Evolutionary conservation across 2,329 filamentous ascomycete genomes (phyloP).

Genomic region (Fusarium lyarnte): DNA sequence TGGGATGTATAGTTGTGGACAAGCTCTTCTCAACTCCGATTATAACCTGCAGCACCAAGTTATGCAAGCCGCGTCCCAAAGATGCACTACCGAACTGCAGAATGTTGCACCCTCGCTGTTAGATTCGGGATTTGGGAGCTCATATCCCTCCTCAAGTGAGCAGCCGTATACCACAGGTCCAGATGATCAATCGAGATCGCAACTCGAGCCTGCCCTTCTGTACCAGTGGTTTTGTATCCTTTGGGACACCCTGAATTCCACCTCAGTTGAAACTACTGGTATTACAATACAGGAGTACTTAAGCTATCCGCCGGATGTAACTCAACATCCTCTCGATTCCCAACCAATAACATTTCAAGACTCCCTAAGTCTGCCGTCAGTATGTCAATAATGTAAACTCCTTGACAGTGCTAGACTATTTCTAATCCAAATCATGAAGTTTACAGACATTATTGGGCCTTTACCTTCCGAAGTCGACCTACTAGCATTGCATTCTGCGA

Average conservation of each 20-base stretch:
- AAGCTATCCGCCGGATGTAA: not conserved
- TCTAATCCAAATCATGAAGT: not conserved
- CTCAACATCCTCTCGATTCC: not conserved
- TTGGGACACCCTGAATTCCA: not conserved
- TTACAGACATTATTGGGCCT: not conserved
- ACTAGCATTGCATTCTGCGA: not conserved
- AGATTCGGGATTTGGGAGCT: not conserved
- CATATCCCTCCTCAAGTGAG: not conserved
- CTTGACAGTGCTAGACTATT: accelerated
- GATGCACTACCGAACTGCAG: not conserved
- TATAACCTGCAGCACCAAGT: not conserved
- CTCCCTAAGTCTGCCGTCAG: not conserved
- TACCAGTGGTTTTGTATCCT: not conserved
- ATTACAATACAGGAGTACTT: not conserved
- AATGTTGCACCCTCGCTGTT: not conserved
- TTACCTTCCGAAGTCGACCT: not conserved
- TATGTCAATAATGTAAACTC: not conserved
- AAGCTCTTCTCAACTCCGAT: not conserved
- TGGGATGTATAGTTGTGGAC: not conserved
- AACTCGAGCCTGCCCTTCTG: not conserved
- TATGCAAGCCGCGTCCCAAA: not conserved
- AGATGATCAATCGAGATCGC: not conserved
- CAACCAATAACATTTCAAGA: not conserved
- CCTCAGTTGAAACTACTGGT: not conserved
- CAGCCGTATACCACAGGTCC: not conserved